Conservation (phyloP, 1,139 yeast genomes). For the Fermentozyma sake region DNA sequence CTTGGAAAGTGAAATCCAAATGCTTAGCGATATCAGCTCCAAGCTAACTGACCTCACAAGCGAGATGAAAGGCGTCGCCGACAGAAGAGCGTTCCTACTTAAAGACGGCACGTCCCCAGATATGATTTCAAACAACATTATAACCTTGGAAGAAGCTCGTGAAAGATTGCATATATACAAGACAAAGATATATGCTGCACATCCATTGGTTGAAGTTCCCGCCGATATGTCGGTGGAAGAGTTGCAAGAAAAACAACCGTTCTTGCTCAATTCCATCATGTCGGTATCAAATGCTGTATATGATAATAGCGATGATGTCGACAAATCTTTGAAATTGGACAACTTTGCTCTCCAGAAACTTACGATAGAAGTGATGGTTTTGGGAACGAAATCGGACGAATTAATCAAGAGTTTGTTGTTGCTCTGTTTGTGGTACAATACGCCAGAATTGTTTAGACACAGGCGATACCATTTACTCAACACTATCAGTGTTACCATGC, state of each 20-base stretch:
- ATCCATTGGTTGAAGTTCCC: conserved; percentile 56
- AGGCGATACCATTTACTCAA: conserved; percentile 72
- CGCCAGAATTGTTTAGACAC: conserved; percentile 77
- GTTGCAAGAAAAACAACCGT: conserved; percentile 51
- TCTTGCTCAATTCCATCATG: conserved; percentile 61
- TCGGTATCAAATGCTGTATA: conserved; percentile 51
- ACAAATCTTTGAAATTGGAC: conserved; percentile 43
- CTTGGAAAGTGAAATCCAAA: conserved; percentile 33
- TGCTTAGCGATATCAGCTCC: conserved; percentile 26
- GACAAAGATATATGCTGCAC: conserved; percentile 30
- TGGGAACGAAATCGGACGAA: conserved; percentile 72
- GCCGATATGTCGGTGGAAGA: conserved; percentile 38
- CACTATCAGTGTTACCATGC: conserved; percentile 60
- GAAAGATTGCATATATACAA: conserved; percentile 41
- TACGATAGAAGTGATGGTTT: conserved; percentile 58
- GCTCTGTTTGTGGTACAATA: conserved; percentile 74
- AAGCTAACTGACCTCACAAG: conserved; percentile 36
- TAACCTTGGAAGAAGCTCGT: conserved; percentile 49
- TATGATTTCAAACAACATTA: conserved; percentile 42
- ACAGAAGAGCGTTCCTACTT: conserved; percentile 32
- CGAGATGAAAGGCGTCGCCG: conserved; percentile 30
- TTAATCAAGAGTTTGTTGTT: conserved; percentile 58
- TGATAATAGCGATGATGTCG: conserved; percentile 24
- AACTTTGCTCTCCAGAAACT: conserved; percentile 55
- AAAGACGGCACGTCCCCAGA: conserved; percentile 26